These are phyloP conservation scores for Lecanosticta acicola DNA, from an alignment of 2,329 filamentous ascomycete species.

Conservation along the genomic window DNA sequence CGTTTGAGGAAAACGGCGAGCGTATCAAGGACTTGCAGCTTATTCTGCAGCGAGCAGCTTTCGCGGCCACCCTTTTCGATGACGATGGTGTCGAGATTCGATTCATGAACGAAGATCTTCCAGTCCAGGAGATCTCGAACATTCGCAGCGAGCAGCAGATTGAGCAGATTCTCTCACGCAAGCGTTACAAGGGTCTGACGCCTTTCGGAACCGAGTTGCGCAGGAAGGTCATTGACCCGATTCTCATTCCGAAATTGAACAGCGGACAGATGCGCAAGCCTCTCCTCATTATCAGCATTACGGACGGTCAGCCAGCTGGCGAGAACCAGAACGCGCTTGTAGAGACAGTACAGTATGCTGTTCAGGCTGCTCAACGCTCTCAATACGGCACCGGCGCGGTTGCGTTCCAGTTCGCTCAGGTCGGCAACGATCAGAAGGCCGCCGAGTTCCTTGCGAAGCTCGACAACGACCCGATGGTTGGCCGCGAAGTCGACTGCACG, in stretches of 20 bases:
- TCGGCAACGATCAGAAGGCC: slow-evolving; percentile 61
- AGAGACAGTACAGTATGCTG: slow-evolving; percentile 53
- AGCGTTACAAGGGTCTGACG: slow-evolving; percentile 61
- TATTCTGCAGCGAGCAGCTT: slow-evolving; percentile 58
- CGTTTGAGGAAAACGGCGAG: slow-evolving; percentile 61
- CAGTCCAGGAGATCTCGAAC: slow-evolving; percentile 46
- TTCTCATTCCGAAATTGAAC: slow-evolving; percentile 51
- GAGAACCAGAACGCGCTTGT: slow-evolving; percentile 53
- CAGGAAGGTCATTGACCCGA: slow-evolving; percentile 58
- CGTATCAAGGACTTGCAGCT: slow-evolving; percentile 62
- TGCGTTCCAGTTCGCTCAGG: slow-evolving; percentile 63
- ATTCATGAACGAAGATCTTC: slow-evolving; percentile 60
- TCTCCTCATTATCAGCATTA: slow-evolving; percentile 60
- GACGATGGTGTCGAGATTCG: slow-evolving; percentile 62
- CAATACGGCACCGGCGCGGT: slow-evolving; percentile 53
- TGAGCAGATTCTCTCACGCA: slow-evolving; percentile 51
- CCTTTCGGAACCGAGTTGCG: slow-evolving; percentile 60
- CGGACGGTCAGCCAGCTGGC: slow-evolving; percentile 61
- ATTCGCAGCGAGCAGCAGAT: slow-evolving; percentile 56
- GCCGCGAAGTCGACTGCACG: slow-evolving; percentile 60
- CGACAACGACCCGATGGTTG: slow-evolving; percentile 59
- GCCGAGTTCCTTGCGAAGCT: slow-evolving; percentile 59
- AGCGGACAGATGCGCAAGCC: slow-evolving; percentile 55
- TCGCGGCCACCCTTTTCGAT: slow-evolving; percentile 63
- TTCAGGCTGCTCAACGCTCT: slow-evolving; percentile 45